Conservation (phyloP, 768 basidiomycete species). For the Amanita muscaria region DNA sequence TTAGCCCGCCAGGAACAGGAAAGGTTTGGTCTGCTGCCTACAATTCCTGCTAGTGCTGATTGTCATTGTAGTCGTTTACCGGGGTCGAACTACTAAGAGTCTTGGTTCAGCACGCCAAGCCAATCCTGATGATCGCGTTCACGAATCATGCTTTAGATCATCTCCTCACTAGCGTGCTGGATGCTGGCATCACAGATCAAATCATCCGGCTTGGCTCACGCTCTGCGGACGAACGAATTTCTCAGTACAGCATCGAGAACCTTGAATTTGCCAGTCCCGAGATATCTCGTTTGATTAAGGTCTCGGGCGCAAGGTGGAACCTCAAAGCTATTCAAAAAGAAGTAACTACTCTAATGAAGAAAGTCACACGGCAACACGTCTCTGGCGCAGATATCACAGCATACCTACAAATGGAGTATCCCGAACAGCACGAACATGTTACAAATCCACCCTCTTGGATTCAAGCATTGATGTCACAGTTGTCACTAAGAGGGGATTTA, state of each 20-base stretch:
- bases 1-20: conserved; percentile 70
- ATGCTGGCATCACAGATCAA: conserved; percentile 51
- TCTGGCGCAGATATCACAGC: conserved; percentile 28
- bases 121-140: conserved; percentile 50
- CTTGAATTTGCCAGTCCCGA: conserved; percentile 37
- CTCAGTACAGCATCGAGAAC: conserved; percentile 50
- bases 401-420: conserved; percentile 36
- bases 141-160: conserved; percentile 80
- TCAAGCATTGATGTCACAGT: conserved; percentile 7
- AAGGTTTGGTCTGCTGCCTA: conserved; percentile 34
- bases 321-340: conserved; percentile 38
- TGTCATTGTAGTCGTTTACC: conserved; percentile 43
- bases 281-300: conserved; percentile 30
- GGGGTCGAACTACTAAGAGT: conserved; percentile 64
- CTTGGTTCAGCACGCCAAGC: conserved; percentile 42
- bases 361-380: conserved; percentile 26
- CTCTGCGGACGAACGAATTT: conserved; percentile 50
- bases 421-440: conserved; percentile 39
- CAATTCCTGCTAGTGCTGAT: conserved; percentile 6
- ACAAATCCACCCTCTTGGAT: conserved; percentile 42
- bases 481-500: conserved; percentile 7
- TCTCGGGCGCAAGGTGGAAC: conserved; percentile 24
- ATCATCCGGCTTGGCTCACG: conserved; percentile 66
- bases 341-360: conserved; percentile 38
- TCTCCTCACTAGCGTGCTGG: conserved; percentile 55